Base-by-base conservation (phyloP, 1,139 yeast species). In the Pneumocystis oryctolagi region DNA sequence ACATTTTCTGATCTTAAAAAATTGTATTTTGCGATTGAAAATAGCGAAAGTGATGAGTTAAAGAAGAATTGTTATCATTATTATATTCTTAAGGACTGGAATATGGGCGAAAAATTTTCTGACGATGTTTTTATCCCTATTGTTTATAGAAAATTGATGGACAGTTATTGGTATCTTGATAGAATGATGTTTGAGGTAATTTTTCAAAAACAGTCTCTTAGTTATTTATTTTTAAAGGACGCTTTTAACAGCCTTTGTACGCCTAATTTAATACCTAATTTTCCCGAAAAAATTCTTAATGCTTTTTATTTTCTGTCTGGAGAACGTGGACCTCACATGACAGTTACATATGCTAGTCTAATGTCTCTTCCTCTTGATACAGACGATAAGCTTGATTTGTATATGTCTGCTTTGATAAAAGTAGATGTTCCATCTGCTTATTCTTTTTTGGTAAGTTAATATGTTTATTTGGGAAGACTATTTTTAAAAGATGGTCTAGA, bases 141-240 rank as follows among this genome's bases (percentile, higher is more conserved):
- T 20, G 30, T 39, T 9, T 57, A 57, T 57, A 57, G 37, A 12
- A 35, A 39, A 35, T 30, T 57, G 16, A 57, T 57, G 42, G 59
- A 57, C 30, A 39, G 59, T 35, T 57, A 35, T 25, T 57, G 40
- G 40, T 57, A 35, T 39, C 40, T 57, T 35, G 59, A 57, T 30
- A 35, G 59, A 25, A 20, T 57, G 30, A 20, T 4, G 30, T 57
- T 57, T 57, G 8, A 57, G 59, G 59, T 57, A 57, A 6, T 34
- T 28, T 20, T 34, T 28, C 28, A 8, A 42, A n/a, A 42, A 8
- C 2, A 3, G 16, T 37, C 9, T 32, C n/a, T 28, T 6, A 20
- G 8, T 57, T 28, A 2, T 9, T 18, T 12, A 39, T 20, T 9
- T 30, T 25, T 39, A 57, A n/a, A n/a, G 59, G 59, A 57, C 3